phyloP scores from a whole-genome alignment of 2,329 filamentous ascomycete species.

The Malbranchea cinnamomea region DNA sequence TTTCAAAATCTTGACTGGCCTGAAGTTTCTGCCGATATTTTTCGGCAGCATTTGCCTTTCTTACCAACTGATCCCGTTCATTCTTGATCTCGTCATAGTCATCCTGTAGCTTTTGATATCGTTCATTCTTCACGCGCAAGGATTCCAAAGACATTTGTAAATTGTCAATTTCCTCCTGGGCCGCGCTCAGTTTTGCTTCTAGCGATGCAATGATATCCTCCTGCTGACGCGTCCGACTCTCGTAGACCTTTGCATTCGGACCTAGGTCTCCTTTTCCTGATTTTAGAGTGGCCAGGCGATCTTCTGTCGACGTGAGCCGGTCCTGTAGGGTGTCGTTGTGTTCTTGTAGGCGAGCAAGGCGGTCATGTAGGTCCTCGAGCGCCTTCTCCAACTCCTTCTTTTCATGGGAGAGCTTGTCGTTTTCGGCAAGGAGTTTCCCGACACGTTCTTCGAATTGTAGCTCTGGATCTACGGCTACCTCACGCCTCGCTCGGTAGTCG shows the following conservation, averaged over 20 bases:
- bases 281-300: slow-evolving; percentile 37
- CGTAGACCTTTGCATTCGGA: slow-evolving; percentile 29
- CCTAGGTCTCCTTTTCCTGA: slow-evolving; percentile 33
- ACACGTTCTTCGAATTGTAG: slow-evolving; percentile 34
- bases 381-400: slow-evolving; percentile 35
- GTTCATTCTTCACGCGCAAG: slow-evolving; percentile 30
- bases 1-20: slow-evolving; percentile 33
- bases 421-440: slow-evolving; percentile 33
- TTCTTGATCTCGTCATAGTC: slow-evolving; percentile 35
- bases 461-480: slow-evolving; percentile 27
- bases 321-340: slow-evolving; percentile 33
- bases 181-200: slow-evolving; percentile 48
- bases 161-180: slow-evolving; percentile 30
- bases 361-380: slow-evolving; percentile 40
- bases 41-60: slow-evolving; percentile 34
- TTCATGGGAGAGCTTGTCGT: slow-evolving; percentile 43
- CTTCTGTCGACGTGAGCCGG: slow-evolving; percentile 32
- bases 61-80: slow-evolving; percentile 30
- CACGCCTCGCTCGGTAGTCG: slow-evolving; percentile 18
- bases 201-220: slow-evolving; percentile 57
- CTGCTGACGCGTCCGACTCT: slow-evolving; percentile 42
- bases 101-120: slow-evolving; percentile 33
- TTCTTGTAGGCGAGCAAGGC: slow-evolving; percentile 42
- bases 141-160: slow-evolving; percentile 31
- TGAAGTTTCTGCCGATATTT: slow-evolving; percentile 36